Conservation (phyloP, 257 asterid species). For the Agastache rugosa region DNA sequence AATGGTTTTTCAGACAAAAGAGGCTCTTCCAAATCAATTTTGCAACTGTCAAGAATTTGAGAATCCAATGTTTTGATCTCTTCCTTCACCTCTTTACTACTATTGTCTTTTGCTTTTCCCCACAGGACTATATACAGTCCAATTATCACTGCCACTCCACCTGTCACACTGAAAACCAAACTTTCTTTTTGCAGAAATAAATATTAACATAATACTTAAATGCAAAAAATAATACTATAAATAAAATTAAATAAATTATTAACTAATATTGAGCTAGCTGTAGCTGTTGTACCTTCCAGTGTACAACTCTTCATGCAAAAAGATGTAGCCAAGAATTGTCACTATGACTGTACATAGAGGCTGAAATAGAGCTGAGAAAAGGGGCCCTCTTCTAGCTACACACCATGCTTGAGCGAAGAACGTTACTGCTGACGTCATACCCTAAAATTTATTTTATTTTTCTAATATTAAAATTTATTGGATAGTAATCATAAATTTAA, state of each 20-base stretch:
- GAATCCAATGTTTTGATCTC: neutral
- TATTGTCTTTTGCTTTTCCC: constrained; percentile 57
- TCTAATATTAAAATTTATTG: neutral
- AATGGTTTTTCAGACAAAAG: constrained; percentile 14
- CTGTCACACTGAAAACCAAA: constrained; percentile 45
- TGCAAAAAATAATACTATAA: neutral
- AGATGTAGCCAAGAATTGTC: constrained; percentile 49
- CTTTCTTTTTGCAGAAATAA: no score
- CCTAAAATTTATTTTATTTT: neutral
- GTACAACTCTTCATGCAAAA: constrained; percentile 65
- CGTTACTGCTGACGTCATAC: constrained; percentile 20
- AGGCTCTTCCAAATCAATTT: constrained; percentile 21
- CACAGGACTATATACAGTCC: constrained; percentile 73
- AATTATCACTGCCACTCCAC: constrained; percentile 59
- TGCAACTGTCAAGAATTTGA: neutral
- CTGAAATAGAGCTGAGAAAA: constrained; percentile 70
- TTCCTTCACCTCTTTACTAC: neutral
- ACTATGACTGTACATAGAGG: constrained; percentile 61
- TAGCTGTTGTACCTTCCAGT: constrained; percentile 61
- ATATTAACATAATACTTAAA: no score
- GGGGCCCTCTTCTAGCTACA: constrained; percentile 60
- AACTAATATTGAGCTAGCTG: neutral
- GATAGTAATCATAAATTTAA: neutral
- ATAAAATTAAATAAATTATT: neutral
- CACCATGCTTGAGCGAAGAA: constrained; percentile 50